Base-by-base conservation (phyloP, 169 alveolate species). In the Eimeria zaria region DNA sequence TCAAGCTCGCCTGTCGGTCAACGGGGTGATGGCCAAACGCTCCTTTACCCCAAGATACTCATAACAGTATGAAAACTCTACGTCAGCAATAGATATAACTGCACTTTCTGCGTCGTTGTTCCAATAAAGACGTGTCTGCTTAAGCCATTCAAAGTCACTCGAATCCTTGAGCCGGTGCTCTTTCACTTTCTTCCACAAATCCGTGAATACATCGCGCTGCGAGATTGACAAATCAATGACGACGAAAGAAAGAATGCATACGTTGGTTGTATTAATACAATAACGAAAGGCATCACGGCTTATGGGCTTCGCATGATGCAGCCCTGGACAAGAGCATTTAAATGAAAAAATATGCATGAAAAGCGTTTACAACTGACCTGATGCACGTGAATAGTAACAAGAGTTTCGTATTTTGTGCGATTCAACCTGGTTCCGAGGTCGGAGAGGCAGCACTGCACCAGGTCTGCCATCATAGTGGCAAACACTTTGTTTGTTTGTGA, bases 381-480 rank as follows among this genome's bases (percentile, higher is more conserved):
- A 97, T 99, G 99, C 91, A 99, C 99, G 95, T 99, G 99, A 85
- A 99, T 99, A 20, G 99, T 99, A 67, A 99, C 99, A 71, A 99
- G 98, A 11, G 99, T 99, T 97, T 99, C 99, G 91, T 98, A 98
- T 97, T 99, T 99, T 36, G 98, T 98, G 96, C 99, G 98, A 89
- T 99, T 98, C 96, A 99, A 97, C 97, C 98, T 98, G 80, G 99
- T 97, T 53, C 98, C 98, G 84, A 98, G 96, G 95, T 99, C 99
- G 60, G 99, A 98, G 64, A 99, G 98, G 95, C 99, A 99, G 98
- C 98, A 97, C 73, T 97, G 98, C 67, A 99, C 98, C 36, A 98
- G 97, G 91, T 98, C 99, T 33, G 98, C 97, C 99, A 99, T 98
- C 97, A 99, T 98, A 64, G 97, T 97, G 88, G 96, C 96, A 73